These are phyloP conservation scores for Lecanicillium sp. DNA, from an alignment of 2,329 filamentous ascomycete species.

Conservation along the genomic window DNA sequence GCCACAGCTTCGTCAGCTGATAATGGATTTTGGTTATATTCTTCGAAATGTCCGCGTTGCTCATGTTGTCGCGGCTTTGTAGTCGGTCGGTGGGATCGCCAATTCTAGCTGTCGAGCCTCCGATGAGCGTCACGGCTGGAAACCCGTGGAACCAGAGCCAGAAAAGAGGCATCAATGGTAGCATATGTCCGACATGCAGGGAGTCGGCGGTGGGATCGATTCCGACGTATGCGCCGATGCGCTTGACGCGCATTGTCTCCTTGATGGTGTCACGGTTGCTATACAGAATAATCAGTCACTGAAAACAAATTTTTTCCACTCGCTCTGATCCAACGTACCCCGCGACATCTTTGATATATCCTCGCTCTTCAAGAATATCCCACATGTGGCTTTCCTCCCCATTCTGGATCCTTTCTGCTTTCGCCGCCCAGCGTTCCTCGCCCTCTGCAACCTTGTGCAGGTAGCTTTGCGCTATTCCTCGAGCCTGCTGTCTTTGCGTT, in stretches of 20 bases:
- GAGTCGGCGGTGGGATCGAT: slow-evolving; percentile 76
- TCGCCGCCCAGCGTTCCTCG: slow-evolving; percentile 37
- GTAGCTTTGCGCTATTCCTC: slow-evolving; percentile 32
- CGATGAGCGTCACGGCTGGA: slow-evolving; percentile 57
- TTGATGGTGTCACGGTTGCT: slow-evolving; percentile 46
- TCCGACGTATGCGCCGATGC: slow-evolving; percentile 70
- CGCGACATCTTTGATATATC: slow-evolving; percentile 65
- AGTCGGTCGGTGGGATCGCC: slow-evolving; percentile 71
- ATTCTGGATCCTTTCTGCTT: slow-evolving; percentile 36
- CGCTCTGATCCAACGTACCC: slow-evolving; percentile 45
- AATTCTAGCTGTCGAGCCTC: slow-evolving; percentile 67
- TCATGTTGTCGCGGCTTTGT: slow-evolving; percentile 47
- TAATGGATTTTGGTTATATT: slow-evolving; percentile 62
- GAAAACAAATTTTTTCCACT: neutral
- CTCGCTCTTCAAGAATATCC: slow-evolving; percentile 60
- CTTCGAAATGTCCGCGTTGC: slow-evolving; percentile 43
- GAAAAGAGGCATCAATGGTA: slow-evolving; percentile 76
- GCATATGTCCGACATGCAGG: slow-evolving; percentile 70
- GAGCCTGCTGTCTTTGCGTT: slow-evolving; percentile 17
- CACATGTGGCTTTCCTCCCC: slow-evolving; percentile 48
- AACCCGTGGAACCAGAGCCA: slow-evolving; percentile 77
- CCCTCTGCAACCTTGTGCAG: slow-evolving; percentile 34
- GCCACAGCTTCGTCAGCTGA: slow-evolving; percentile 66
- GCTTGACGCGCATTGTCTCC: slow-evolving; percentile 53
- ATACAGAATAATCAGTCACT: slow-evolving; percentile 4